Base-by-base conservation (phyloP, 2,329 filamentous ascomycete species). In the Blastomyces percursus region DNA sequence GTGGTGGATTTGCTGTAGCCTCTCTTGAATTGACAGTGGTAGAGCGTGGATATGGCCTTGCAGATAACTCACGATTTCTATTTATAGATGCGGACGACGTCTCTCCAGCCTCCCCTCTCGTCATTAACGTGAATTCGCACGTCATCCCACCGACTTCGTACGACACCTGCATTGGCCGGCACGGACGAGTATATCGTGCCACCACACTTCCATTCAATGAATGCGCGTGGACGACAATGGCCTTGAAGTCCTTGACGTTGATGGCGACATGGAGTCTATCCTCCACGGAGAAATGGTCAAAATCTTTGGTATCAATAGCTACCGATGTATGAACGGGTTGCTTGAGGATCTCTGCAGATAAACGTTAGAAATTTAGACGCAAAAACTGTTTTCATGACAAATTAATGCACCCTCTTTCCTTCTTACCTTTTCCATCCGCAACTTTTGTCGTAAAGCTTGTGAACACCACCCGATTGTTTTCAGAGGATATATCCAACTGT, bases 371-470 rank as follows among this genome's bases (percentile, higher is more conserved):
- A 35, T 64, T 68, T 62, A 67, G 62, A 61, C 35, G 60, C 56
- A 48, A 35, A 59, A 19, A 54, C 24, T 61, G 24, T 3, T 30
- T 14, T 32, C 21, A 32, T 7, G 11, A 54, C 59, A 4, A 42
- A 56, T 19, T 63, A 59, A 24, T 21, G 7, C 12, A 59, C 4
- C 24, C 67, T 7, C 19, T 30, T 30, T 7, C 19, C 4, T 30
- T 16, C 42, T 58, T 70, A 82, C 82, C 81, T 75, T 83, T 86
- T 8, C 83, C 84, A 63, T 84, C 81, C 50, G 78, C 78, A 27
- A 86, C 79, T 69, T 86, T 87, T 63, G 85, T 84, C 0, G 85
- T 87, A 69, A 85, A 87, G 71, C 85, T 87, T 5, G 84, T 86
- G 70, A 87, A 86, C 7, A 83, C 79, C 2, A 79, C 81, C 64